Base-by-base conservation (phyloP, 2,329 filamentous ascomycete genomes). In the Fusarium abutilonis region DNA sequence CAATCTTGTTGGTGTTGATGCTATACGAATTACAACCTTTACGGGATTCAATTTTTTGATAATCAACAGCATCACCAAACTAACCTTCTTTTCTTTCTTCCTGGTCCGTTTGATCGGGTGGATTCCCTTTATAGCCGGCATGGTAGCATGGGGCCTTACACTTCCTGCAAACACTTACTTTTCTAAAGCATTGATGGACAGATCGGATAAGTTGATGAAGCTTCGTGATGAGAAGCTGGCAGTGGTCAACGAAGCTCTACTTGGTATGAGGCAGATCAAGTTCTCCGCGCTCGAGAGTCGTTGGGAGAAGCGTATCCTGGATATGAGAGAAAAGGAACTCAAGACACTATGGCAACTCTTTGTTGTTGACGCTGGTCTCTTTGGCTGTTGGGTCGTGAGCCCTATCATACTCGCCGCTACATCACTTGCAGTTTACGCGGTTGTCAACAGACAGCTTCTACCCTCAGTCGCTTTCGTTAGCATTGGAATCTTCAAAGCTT, bases 261-360 rank as follows among this genome's bases (percentile, higher is more conserved):
- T 90, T 66, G 91, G 91, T 8, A 93, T 94, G 63, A 85, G 90
- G 1, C 91, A 95, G 74, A 92, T 95, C 77, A 95, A 95, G 70
- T 93, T 94, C 67, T 90, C 90, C 0, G 91, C 91, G 1, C 76
- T 92, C 2, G 91, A 94, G 73, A 77, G 79, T 17, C 86, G 90
- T 66, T 94, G 91, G 91, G 86, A 92, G 72, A 79, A 82, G 14
- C 89, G 88, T 59, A 90, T 95, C 38, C 62, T 71, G 75, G 82
- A 60, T 74, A 82, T 60, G 84, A 82, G 91, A 69, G 83, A 87
- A 39, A 83, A 82, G 42, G 91, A 94, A 72, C 80, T 94, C 9
- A 74, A 76, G 6, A 85, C 85, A 19, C 82, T 91, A 32, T 91
- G 89, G 86, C 80, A 78, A 35, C 83, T 87, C 2, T 93, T 91